A percentile compares a stretch with the other conserved stretches of the same genome.
Evolutionary conservation across 805 yeast genomes (phyloP).

Genomic region (Sugiyamaella smithiae): DNA sequence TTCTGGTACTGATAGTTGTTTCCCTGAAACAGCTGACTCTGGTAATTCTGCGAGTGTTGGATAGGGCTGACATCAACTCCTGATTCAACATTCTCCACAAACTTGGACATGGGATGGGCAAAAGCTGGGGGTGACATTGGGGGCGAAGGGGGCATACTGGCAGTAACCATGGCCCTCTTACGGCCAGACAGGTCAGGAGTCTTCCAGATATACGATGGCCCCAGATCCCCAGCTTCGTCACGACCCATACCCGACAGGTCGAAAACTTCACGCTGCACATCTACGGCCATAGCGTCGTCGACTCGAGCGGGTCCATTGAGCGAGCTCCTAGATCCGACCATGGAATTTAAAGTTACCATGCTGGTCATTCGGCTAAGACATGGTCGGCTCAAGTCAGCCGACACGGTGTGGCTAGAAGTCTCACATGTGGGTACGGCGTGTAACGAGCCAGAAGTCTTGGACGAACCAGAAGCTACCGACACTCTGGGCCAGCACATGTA

Average conservation of each 20-base stretch:
- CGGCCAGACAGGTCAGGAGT: background rate
- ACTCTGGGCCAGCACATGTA: too few relatives aligned
- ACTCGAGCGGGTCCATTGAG: too few relatives aligned
- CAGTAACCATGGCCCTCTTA: background rate
- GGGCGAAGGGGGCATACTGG: slow-evolving; percentile 11
- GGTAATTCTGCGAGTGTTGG: background rate
- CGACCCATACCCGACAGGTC: background rate
- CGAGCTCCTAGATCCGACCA: background rate
- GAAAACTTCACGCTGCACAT: too few relatives aligned
- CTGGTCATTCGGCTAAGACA: slow-evolving; percentile 2
- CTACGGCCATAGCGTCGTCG: background rate
- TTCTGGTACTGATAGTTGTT: background rate
- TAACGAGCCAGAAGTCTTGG: too few relatives aligned
- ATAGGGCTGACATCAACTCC: background rate
- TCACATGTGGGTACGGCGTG: too few relatives aligned
- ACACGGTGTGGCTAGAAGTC: too few relatives aligned
- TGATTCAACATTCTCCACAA: slow-evolving; percentile 9
- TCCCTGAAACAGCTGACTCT: background rate
- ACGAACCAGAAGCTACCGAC: too few relatives aligned
- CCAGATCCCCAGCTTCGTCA: background rate
- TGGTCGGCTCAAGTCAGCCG: background rate
- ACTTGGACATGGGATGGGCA: slow-evolving; percentile 10
- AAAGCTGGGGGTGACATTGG: slow-evolving; percentile 14
- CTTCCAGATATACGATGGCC: slow-evolving; percentile 5
- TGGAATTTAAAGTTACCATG: background rate